These are phyloP conservation scores for Cercospora sojina DNA, from an alignment of 2,329 filamentous ascomycete genomes.

Conservation along the genomic window DNA sequence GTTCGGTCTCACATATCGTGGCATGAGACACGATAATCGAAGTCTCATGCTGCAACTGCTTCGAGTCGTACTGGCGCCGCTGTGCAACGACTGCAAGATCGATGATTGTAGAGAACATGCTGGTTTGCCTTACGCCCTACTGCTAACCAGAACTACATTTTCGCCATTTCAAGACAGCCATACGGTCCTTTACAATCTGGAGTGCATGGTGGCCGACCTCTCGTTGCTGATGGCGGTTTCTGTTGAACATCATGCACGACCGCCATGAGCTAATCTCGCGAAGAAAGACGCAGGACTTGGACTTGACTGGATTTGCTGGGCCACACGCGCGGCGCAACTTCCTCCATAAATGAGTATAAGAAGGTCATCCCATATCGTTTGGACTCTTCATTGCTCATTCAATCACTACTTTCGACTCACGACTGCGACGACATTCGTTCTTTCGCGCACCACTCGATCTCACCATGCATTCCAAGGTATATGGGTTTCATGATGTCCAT, in stretches of 20 bases:
- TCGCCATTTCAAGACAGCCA: background rate
- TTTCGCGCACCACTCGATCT: background rate
- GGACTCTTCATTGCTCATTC: background rate
- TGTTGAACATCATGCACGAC: background rate
- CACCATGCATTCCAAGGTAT: slow-evolving; percentile 5
- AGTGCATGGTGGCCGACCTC: background rate
- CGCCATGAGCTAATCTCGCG: background rate
- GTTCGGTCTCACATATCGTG: background rate
- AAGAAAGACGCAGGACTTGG: too few relatives aligned
- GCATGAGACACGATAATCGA: background rate
- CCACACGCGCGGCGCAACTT: background rate
- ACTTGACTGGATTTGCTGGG: too few relatives aligned
- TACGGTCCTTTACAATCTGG: background rate
- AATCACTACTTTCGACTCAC: background rate
- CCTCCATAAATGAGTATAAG: background rate
- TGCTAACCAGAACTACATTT: background rate
- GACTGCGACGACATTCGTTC: background rate
- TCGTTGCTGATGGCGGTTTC: background rate
- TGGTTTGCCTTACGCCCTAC: background rate
- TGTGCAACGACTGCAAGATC: background rate
- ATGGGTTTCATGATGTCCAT: background rate
- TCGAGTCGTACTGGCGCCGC: background rate
- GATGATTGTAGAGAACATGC: background rate
- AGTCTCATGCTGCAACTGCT: background rate
- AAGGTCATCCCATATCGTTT: background rate